phyloP scores from a whole-genome alignment of 139 green algal species.

The Tetratostichococcus sp. region DNA sequence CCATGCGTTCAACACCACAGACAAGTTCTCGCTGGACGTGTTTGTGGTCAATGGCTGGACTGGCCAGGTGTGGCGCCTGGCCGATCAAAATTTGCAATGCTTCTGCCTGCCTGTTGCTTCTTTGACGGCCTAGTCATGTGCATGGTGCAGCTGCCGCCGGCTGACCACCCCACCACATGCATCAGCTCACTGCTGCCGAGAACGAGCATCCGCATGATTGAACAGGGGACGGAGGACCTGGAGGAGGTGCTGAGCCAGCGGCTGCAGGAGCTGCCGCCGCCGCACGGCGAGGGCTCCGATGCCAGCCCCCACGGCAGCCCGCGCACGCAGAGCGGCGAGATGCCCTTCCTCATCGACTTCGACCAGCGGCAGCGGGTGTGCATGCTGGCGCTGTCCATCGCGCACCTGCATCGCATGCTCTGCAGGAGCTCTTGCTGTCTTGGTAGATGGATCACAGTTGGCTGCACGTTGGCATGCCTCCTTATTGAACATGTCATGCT shows the following conservation, averaged over 20 bases:
- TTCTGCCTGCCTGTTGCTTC: no score
- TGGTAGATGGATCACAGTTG: no score
- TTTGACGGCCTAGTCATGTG: no score
- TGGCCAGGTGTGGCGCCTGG: conserved; percentile 22
- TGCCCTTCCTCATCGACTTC: background rate
- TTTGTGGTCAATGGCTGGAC: conserved; percentile 92
- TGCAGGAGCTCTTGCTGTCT: no score
- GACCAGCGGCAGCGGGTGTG: background rate
- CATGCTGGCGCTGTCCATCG: no score
- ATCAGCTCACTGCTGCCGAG: no score
- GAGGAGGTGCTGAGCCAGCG: conserved; percentile 74
- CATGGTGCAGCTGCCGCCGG: no score
- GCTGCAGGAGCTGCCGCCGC: conserved; percentile 71
- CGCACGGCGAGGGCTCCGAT: conserved; percentile 21
- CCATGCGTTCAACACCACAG: conserved; percentile 96
- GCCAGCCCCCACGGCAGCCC: conserved; percentile 4
- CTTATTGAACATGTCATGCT: no score
- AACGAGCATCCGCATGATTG: no score
- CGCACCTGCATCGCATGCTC: no score
- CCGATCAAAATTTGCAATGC: no score
- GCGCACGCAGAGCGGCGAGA: background rate
- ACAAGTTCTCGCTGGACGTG: conserved; percentile 92
- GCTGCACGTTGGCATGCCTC: no score
- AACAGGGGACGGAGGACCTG: conserved; percentile 47
- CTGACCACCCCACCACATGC: background rate